Evolutionary conservation across 2,329 filamentous ascomycete genomes (phyloP).

Genomic region (Aspergillus persii): DNA sequence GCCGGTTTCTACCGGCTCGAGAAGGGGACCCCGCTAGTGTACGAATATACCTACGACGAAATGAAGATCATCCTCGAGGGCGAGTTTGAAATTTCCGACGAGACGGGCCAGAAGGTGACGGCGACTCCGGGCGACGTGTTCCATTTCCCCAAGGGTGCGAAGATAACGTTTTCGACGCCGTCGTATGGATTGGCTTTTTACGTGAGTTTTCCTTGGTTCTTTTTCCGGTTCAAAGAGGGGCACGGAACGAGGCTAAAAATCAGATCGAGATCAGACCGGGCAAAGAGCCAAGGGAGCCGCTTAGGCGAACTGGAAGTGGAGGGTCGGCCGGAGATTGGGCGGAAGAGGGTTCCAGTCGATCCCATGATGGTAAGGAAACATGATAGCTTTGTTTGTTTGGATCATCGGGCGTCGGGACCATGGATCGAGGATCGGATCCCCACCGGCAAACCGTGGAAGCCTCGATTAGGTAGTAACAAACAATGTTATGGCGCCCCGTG

Average conservation of each 20-base stretch:
- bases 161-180: slow-evolving; percentile 64
- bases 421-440: slow-evolving; percentile 11
- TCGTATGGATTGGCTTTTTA: slow-evolving; percentile 62
- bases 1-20: slow-evolving; percentile 66
- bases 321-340: neutral
- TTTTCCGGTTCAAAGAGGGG: neutral
- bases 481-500: neutral
- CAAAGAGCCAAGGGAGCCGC: slow-evolving; percentile 29
- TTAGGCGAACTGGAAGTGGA: slow-evolving; percentile 8
- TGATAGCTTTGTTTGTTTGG: slow-evolving; percentile 18
- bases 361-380: neutral
- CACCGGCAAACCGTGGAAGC: slow-evolving; percentile 6
- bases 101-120: slow-evolving; percentile 58
- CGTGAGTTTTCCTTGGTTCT: slow-evolving; percentile 27
- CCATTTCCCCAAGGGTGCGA: slow-evolving; percentile 64
- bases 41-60: slow-evolving; percentile 69
- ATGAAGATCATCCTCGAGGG: slow-evolving; percentile 73
- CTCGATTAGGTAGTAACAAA: neutral
- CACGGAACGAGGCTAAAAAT: neutral
- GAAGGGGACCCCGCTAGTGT: slow-evolving; percentile 65
- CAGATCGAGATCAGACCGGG: slow-evolving; percentile 24
- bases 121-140: slow-evolving; percentile 65
- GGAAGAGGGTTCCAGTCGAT: neutral
- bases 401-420: neutral
- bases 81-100: slow-evolving; percentile 63